These are phyloP conservation scores for Talaromyces ruber DNA, from an alignment of 495 filamentous ascomycete genomes.

Conservation along the genomic window DNA sequence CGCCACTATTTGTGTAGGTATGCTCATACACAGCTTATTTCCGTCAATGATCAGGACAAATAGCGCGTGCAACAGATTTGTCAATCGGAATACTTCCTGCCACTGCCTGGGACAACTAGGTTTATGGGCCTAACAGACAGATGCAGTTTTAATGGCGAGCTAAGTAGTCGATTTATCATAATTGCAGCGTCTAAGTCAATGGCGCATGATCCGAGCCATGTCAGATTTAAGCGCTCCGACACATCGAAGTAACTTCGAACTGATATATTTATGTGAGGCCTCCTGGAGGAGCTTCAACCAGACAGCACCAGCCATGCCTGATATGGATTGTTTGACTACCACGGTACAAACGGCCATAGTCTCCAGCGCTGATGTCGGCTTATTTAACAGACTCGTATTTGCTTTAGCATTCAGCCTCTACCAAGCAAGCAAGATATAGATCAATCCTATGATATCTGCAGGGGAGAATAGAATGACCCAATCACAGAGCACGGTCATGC, in stretches of 20 bases:
- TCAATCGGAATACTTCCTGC: too few species aligned
- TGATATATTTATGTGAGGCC: not conserved
- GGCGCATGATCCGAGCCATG: not conserved
- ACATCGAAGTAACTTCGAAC: not conserved
- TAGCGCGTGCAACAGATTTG: not conserved
- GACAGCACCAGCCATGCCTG: too few species aligned
- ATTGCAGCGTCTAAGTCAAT: not conserved
- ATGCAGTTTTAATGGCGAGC: not conserved
- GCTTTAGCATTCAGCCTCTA: not conserved
- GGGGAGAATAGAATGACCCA: not conserved
- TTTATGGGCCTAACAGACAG: not conserved
- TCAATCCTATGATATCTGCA: not conserved
- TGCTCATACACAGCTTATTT: too few species aligned
- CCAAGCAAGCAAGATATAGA: not conserved
- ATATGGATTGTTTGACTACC: not conserved
- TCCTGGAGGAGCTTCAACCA: not conserved
- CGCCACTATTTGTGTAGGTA: too few species aligned
- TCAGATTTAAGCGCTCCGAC: not conserved
- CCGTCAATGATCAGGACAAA: too few species aligned
- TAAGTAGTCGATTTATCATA: not conserved
- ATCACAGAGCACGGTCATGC: conserved; percentile 2
- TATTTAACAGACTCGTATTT: not conserved
- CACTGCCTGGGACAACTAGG: not conserved
- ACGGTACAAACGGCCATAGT: not conserved
- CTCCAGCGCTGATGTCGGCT: not conserved